phyloP scores from a whole-genome alignment of 2,329 filamentous ascomycete genomes.

The Trichoderma pleuroti region DNA sequence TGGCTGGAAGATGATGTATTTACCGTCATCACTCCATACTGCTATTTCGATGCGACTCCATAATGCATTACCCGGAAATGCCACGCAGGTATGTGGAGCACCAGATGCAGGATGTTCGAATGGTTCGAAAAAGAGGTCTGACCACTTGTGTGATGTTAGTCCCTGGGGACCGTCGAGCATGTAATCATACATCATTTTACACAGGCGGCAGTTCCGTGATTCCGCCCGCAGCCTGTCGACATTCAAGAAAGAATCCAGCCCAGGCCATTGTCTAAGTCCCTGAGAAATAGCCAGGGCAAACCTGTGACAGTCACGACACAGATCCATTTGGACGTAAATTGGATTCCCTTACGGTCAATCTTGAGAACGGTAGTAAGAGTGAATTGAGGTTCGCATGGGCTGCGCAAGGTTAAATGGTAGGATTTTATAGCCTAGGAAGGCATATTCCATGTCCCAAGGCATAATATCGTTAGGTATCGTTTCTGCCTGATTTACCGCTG shows the following conservation, averaged over 20 bases:
- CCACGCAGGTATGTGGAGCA: neutral
- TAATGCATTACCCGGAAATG: neutral
- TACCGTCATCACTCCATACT: neutral
- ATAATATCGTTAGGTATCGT: neutral
- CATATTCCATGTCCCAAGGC: neutral
- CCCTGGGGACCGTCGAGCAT: neutral
- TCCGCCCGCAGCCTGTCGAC: neutral
- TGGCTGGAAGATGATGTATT: neutral
- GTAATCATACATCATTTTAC: neutral
- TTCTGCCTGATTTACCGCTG: neutral
- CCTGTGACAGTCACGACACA: neutral
- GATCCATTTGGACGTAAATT: neutral
- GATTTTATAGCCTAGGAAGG: neutral
- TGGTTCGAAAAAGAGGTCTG: too few relatives aligned
- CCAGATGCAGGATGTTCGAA: too few relatives aligned
- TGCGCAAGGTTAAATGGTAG: neutral
- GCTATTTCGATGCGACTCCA: neutral
- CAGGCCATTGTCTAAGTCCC: neutral
- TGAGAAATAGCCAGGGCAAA: neutral
- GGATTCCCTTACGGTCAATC: neutral
- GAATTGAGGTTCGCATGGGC: neutral
- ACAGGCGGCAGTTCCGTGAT: neutral
- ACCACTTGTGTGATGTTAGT: accelerated
- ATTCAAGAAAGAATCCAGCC: neutral
- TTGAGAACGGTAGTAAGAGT: neutral